A percentile compares a stretch with the other conserved stretches of the same genome.
Conservation (phyloP, 148 eudicot species). For the Salicornia ramosissima region DNA sequence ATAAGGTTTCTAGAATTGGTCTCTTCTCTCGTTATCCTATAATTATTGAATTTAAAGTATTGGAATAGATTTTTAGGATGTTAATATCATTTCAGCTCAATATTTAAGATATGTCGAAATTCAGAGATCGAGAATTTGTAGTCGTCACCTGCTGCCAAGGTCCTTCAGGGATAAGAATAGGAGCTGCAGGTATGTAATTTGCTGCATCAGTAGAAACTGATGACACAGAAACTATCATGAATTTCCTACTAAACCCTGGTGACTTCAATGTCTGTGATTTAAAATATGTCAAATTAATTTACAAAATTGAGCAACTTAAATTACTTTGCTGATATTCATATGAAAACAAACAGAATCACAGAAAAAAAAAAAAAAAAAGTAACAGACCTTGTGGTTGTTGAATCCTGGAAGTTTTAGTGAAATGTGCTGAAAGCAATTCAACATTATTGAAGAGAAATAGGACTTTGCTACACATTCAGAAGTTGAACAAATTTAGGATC, state of each 20-base stretch:
- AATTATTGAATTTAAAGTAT: neutral
- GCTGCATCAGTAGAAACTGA: constrained; percentile 39
- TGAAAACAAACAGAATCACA: neutral
- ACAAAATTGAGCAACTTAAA: neutral
- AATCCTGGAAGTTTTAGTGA: constrained; percentile 29
- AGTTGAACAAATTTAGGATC: neutral
- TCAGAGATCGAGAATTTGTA: neutral
- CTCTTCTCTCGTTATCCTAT: neutral
- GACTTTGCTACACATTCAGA: neutral
- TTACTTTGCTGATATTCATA: neutral
- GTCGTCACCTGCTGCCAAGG: constrained; percentile 79
- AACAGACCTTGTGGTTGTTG: constrained; percentile 29
- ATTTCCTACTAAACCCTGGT: constrained; percentile 26
- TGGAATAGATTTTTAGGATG: neutral
- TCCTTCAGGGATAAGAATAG: constrained; percentile 83
- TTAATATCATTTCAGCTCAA: neutral
- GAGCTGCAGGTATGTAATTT: constrained; percentile 75
- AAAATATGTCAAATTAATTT: neutral
- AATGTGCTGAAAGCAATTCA: constrained; percentile 22
- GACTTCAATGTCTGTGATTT: constrained; percentile 32
- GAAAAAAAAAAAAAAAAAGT: neutral
- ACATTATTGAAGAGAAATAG: constrained; percentile 24
- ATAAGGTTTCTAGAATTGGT: neutral
- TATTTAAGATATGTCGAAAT: neutral
- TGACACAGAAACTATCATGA: constrained; percentile 37